Base-by-base conservation (phyloP, 2,329 filamentous ascomycete species). In the Ophiostoma fasciatum region DNA sequence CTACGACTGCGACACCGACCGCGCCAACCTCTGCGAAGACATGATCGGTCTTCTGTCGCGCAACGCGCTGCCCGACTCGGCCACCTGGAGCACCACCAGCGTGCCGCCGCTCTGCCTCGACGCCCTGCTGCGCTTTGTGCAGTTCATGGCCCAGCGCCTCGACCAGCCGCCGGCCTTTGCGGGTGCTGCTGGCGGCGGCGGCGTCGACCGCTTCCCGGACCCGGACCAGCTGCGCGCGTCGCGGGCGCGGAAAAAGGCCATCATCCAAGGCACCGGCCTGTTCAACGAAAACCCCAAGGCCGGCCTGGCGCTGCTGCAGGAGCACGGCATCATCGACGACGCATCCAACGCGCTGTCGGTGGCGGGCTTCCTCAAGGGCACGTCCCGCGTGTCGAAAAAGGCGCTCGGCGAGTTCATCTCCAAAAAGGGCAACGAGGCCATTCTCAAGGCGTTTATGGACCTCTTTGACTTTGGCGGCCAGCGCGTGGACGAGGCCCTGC, bases 1-100 rank as follows among this genome's bases (percentile, higher is more conserved):
- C 56, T 98, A 96, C 52, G 90, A 98, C 56, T 98, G 88, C 51
- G 87, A 96, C 51, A 77, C 84, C 35, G 83, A 98, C 51, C 74
- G 87, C 33, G 78, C 78, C 35, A 90, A 98, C 59, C 62, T 98
- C 5, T 98, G 90, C 50, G 82, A 94, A 60, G 92, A 98, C 51
- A 81, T 96, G 71, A 75, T 98, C 41, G 88, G 90, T 1, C 68
- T 98, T 23, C 63, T 98, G 13, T 88, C 90, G 15, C 74, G 90
- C 40, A 98, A 94, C 54, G 90, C 90, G 3, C 81, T 98, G 45
- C 92, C 90, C 1, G 90, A 98, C 54, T 94, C 90, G 8, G 90
- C 88, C 6, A 94, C 87, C 6, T 98, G 90, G 90, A 98, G 92
- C 55, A 98, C 90, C 10, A 94, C 88, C 5, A 98, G 93, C 52